Evolutionary conservation across 2,329 filamentous ascomycete genomes (phyloP).

Genomic region (Penicillium corylophilum): DNA sequence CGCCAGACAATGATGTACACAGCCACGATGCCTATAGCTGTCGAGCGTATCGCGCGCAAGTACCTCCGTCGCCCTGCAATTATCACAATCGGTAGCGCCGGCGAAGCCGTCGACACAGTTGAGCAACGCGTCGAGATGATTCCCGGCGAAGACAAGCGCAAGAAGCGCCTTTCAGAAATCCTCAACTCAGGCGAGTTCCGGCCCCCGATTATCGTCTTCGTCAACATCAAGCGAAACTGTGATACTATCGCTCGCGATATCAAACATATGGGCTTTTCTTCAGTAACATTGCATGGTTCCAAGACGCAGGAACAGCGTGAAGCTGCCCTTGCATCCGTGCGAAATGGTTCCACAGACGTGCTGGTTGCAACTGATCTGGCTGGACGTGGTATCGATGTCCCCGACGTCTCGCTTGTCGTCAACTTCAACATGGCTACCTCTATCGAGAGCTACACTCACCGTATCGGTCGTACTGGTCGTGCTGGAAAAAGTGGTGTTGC

Average conservation of each 20-base stretch:
- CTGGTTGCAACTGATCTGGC: slow-evolving; percentile 95
- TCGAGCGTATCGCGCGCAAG: slow-evolving; percentile 95
- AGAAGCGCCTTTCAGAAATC: slow-evolving; percentile 93
- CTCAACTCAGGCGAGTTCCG: slow-evolving; percentile 75
- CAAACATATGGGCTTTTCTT: slow-evolving; percentile 86
- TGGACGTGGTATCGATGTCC: slow-evolving; percentile 95
- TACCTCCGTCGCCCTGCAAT: slow-evolving; percentile 91
- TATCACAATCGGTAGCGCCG: slow-evolving; percentile 89
- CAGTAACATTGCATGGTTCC: slow-evolving; percentile 87
- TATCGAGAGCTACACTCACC: slow-evolving; percentile 95
- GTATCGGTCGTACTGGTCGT: slow-evolving; percentile 94
- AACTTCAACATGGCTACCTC: slow-evolving; percentile 98
- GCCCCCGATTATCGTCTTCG: slow-evolving; percentile 95
- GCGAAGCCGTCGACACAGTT: slow-evolving; percentile 95
- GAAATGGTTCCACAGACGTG: slow-evolving; percentile 76
- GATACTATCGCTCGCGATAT: slow-evolving; percentile 93
- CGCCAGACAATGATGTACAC: slow-evolving; percentile 99
- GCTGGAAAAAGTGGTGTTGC: slow-evolving; percentile 95
- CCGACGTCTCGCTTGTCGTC: slow-evolving; percentile 87
- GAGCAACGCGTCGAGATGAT: slow-evolving; percentile 96
- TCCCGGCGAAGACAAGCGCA: slow-evolving; percentile 86
- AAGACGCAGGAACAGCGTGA: slow-evolving; percentile 99
- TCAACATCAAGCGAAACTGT: slow-evolving; percentile 99
- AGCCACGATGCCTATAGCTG: slow-evolving; percentile 89
- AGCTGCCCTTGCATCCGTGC: slow-evolving; percentile 80